Percentiles rank a stretch among this genome's conserved stretches.
phyloP scores from a whole-genome alignment of 2,329 filamentous ascomycete species.

The Lasiodiplodia hormozganensis region DNA sequence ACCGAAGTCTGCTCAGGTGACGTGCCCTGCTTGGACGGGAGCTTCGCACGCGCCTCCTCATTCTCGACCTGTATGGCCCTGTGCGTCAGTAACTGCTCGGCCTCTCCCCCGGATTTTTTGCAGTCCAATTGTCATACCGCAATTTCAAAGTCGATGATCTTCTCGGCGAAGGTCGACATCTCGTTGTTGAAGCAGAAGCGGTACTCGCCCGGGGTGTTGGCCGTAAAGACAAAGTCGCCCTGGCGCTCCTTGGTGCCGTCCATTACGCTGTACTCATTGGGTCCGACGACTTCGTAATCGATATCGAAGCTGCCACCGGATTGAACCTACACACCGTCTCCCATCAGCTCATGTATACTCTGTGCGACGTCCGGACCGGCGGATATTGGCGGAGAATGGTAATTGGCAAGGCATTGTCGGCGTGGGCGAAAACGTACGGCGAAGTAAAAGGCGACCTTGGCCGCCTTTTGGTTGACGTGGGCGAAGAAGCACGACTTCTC shows the following conservation, averaged over 20 bases:
- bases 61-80: slow-evolving; percentile 77
- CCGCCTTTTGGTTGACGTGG: slow-evolving; percentile 74
- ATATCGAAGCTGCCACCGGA: slow-evolving; percentile 97
- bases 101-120: not conserved
- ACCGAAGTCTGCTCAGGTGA: slow-evolving; percentile 86
- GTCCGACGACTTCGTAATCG: slow-evolving; percentile 87
- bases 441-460: slow-evolving; percentile 98
- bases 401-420: not conserved
- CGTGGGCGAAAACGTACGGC: slow-evolving; percentile 67
- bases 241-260: slow-evolving; percentile 91
- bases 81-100: not conserved
- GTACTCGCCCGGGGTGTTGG: slow-evolving; percentile 86
- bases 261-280: slow-evolving; percentile 79
- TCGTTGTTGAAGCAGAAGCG: slow-evolving; percentile 98
- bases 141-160: slow-evolving; percentile 98
- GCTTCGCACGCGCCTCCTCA: slow-evolving; percentile 74
- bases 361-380: not conserved
- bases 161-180: slow-evolving; percentile 97
- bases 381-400: not conserved
- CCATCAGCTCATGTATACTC: not conserved
- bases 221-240: slow-evolving; percentile 97
- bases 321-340: slow-evolving; percentile 74
- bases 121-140: slow-evolving; percentile 64
- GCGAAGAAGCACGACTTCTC: slow-evolving; percentile 97
- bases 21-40: slow-evolving; percentile 88